Base-by-base conservation (phyloP, 2,329 filamentous ascomycete species). In the Xylariaceae sp. region DNA sequence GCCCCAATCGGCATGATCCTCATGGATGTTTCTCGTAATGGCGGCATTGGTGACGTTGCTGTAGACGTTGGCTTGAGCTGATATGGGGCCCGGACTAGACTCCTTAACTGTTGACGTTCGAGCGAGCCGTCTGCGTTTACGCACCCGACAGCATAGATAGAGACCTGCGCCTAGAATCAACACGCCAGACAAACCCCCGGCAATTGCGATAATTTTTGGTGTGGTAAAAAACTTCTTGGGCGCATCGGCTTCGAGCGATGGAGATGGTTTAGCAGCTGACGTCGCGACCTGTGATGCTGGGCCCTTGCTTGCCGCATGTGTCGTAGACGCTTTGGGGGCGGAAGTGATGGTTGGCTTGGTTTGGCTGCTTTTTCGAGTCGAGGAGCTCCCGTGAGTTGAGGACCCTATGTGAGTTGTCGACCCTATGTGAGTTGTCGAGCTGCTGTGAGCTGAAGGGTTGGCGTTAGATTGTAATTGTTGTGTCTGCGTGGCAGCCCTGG, bases 171-270 rank as follows among this genome's bases (percentile, higher is more conserved):
- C 60, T 4, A 72, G 17, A 51, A 71, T 39, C 3, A 70, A 51
- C 4, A 64, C 65, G 7, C 66, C 67, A 0, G 66, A 68, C n/a
- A 71, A 35, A 55, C 64, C 67, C 9, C 66, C 67, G 2, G 64
- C 62, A 44, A 72, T 60, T 0, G 66, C 70, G 17, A 63, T 67
- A 10, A 70, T 62, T 6, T 66, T 64, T 5, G 63, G 47, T 1
- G 62, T 35, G 5, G 65, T 54, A 8, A 64, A 39, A 2, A 62
- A 47, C 11, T 47, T 35, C 7, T 47, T 30, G 3, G 58, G 48
- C 3, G 51, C 5, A 13, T 55, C 58, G n/a, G 60, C 58, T 47
- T 39, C 53, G 1, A 55, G 6, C 3, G 59, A 15, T 9, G 61
- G 39, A 30, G 45, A 58, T 15, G 30, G 59, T n/a, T 49, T 53